phyloP scores from a whole-genome alignment of 2,329 filamentous ascomycete genomes.

The Sarocladium oryzae region DNA sequence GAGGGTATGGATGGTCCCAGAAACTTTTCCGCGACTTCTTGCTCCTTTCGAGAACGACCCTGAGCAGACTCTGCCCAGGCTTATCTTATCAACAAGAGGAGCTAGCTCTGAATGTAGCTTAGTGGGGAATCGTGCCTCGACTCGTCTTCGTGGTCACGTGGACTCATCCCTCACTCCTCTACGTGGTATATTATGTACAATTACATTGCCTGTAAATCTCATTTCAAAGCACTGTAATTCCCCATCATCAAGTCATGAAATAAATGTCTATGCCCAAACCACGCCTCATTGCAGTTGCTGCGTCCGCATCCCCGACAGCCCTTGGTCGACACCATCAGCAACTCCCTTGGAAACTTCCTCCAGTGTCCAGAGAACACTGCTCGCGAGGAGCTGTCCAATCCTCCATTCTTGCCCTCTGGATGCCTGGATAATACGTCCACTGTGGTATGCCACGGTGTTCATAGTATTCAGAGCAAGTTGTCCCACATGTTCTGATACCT shows the following conservation, averaged over 20 bases:
- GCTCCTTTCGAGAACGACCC: background rate
- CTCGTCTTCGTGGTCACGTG: background rate
- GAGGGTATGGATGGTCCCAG: background rate
- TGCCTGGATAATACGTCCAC: background rate
- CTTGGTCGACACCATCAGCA: constrained; percentile 52
- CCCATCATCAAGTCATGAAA: too few relatives aligned
- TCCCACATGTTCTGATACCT: constrained; percentile 68
- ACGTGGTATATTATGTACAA: too few relatives aligned
- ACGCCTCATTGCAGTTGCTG: background rate
- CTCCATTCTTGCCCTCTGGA: constrained; percentile 39
- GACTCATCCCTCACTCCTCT: too few relatives aligned
- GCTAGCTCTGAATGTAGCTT: background rate
- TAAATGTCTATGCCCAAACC: too few relatives aligned
- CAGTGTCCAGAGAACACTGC: constrained; percentile 53
- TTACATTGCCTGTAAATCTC: too few relatives aligned
- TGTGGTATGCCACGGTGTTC: constrained; percentile 40
- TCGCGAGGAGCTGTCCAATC: constrained; percentile 52
- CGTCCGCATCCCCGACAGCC: constrained; percentile 20
- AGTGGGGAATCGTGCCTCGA: background rate
- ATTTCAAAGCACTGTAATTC: too few relatives aligned
- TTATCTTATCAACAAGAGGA: background rate
- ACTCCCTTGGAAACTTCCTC: constrained; percentile 60
- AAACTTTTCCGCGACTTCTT: constrained; percentile 6
- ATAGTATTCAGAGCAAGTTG: constrained; percentile 54
- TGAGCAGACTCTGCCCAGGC: constrained; percentile 5